These are phyloP conservation scores for Epithemia pelagica DNA, from an alignment of 108 stramenopile species.

Conservation along the genomic window DNA sequence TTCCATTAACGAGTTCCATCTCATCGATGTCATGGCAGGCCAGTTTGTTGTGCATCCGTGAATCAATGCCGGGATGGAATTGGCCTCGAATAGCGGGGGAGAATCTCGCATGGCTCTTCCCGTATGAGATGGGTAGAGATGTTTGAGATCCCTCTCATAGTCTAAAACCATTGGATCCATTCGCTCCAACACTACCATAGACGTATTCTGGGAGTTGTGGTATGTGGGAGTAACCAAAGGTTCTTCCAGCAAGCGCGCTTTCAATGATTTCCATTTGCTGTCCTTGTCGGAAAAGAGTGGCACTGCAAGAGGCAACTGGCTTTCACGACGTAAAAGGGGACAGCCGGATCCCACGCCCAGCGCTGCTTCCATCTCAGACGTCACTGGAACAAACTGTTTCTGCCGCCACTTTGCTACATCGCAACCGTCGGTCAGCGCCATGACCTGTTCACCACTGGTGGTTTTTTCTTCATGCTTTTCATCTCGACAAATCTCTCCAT, in stretches of 20 bases:
- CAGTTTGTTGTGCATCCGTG: slow-evolving; percentile 41
- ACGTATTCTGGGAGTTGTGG: too few relatives aligned
- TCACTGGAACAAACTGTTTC: slow-evolving; percentile 26
- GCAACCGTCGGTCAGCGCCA: slow-evolving; percentile 70
- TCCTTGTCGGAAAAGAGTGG: slow-evolving; percentile 10
- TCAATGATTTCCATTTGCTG: slow-evolving; percentile 33
- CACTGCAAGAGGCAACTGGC: slow-evolving; percentile 40
- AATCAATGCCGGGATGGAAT: slow-evolving; percentile 65
- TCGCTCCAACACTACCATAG: too few relatives aligned
- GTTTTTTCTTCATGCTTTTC: slow-evolving; percentile 23
- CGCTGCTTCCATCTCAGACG: slow-evolving; percentile 14
- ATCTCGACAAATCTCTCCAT: too few relatives aligned
- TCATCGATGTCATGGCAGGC: slow-evolving; percentile 51
- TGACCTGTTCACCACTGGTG: slow-evolving; percentile 6
- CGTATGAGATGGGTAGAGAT: not conserved
- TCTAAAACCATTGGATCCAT: too few relatives aligned
- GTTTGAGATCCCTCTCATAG: not conserved
- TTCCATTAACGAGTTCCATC: slow-evolving; percentile 42
- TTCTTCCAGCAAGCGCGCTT: slow-evolving; percentile 18
- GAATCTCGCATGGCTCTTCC: too few relatives aligned
- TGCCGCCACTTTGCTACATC: slow-evolving; percentile 70
- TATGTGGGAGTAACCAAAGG: slow-evolving; percentile 19
- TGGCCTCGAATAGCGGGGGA: slow-evolving; percentile 49
- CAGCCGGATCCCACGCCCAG: slow-evolving; percentile 65
- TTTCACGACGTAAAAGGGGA: slow-evolving; percentile 52